Percentiles rank a stretch among this genome's conserved stretches.
Evolutionary conservation across 768 basidiomycete genomes (phyloP).

Genomic region (Daedalea quercina): DNA sequence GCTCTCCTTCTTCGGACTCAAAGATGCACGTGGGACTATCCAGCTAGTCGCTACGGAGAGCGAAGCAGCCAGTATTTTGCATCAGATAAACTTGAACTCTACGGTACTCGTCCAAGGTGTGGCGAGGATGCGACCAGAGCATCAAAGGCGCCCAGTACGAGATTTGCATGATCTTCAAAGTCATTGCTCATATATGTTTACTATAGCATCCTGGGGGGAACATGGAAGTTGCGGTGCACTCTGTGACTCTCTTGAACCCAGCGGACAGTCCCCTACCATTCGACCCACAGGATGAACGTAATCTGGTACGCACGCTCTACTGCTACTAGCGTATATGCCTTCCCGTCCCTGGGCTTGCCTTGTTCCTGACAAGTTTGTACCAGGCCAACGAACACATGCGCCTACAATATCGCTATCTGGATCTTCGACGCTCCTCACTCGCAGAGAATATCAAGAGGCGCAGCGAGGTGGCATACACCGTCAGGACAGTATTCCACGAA

Average conservation of each 20-base stretch:
- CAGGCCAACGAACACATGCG: conserved; percentile 86
- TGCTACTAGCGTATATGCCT: conserved; percentile 2
- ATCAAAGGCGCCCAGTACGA: conserved; percentile 52
- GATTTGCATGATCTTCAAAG: background rate
- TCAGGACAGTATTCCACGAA: conserved; percentile 67
- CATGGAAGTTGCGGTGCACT: conserved; percentile 73
- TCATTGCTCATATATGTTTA: background rate
- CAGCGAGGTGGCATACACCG: conserved; percentile 73
- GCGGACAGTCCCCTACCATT: conserved; percentile 74
- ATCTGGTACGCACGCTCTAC: conserved; percentile 53
- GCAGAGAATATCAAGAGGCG: conserved; percentile 77
- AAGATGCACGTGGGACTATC: conserved; percentile 67
- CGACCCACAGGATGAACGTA: conserved; percentile 68
- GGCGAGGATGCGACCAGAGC: conserved; percentile 56
- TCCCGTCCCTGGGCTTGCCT: background rate
- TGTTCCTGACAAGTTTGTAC: background rate
- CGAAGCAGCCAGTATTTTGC: conserved; percentile 25
- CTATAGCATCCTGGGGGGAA: conserved; percentile 58
- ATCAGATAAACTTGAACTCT: conserved; percentile 69
- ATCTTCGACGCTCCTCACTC: conserved; percentile 71
- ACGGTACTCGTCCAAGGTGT: conserved; percentile 68
- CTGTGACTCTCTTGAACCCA: conserved; percentile 72
- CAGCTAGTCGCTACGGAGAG: conserved; percentile 65
- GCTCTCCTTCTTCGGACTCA: conserved; percentile 83
- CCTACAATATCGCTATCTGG: conserved; percentile 80